phyloP scores from a whole-genome alignment of 2,329 filamentous ascomycete genomes.

The Diaporthe citri region DNA sequence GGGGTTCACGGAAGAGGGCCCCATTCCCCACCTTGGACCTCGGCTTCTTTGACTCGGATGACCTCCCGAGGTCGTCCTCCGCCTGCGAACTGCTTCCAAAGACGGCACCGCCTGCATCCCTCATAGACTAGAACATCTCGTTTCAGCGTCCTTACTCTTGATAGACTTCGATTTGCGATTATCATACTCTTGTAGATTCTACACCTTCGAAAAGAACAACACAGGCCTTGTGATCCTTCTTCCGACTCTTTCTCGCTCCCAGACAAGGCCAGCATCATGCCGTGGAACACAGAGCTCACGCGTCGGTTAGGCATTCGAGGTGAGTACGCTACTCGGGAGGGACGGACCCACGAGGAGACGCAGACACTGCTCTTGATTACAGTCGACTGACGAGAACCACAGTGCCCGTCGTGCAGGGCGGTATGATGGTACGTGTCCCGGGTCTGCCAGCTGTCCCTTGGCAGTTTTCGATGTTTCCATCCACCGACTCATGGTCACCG shows the following conservation, averaged over 20 bases:
- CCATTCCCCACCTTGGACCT: conserved; percentile 36
- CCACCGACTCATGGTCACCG: conserved; percentile 2
- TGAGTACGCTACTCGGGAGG: conserved; percentile 18
- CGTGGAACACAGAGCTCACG: conserved; percentile 41
- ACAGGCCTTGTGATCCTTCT: not conserved
- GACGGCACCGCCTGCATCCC: not conserved
- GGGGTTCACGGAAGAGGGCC: conserved; percentile 14
- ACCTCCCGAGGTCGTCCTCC: conserved; percentile 4
- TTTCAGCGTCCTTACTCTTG: not conserved
- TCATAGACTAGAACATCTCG: conserved; percentile 3
- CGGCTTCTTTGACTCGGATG: conserved; percentile 32
- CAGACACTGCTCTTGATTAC: not conserved
- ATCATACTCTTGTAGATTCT: not conserved
- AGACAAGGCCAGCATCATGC: conserved; percentile 33
- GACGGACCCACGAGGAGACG: not conserved
- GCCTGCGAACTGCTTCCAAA: not conserved
- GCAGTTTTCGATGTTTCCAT: not conserved
- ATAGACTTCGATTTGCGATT: not conserved
- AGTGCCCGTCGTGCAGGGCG: conserved; percentile 88
- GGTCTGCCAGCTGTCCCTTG: conserved; percentile 41
- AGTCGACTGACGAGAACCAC: conserved; percentile 44
- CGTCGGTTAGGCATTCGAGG: conserved; percentile 39
- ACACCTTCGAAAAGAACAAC: not conserved
- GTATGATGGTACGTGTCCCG: conserved; percentile 67
- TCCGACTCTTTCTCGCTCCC: not conserved